These are phyloP conservation scores for Cymbopogon flexuosus DNA, from an alignment of 202 grass and related monocot genomes.

Conservation along the genomic window DNA sequence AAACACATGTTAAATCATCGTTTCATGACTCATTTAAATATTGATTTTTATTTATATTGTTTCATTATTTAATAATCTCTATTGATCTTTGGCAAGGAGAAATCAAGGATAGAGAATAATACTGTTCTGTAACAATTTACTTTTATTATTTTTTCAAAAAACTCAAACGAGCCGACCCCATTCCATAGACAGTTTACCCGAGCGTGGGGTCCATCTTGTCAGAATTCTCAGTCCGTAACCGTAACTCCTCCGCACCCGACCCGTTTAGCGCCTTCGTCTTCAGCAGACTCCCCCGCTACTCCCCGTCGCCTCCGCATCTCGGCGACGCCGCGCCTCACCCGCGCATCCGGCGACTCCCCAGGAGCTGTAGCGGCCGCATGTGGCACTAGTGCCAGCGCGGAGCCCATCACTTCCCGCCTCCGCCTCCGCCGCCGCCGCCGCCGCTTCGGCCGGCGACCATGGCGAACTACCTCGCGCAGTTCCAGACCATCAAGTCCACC, in stretches of 20 bases:
- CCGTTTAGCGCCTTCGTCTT: background rate
- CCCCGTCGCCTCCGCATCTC: background rate
- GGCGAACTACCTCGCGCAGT: conserved; percentile 98
- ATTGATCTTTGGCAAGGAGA: too few species aligned
- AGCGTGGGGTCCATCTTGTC: too few species aligned
- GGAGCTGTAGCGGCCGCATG: background rate
- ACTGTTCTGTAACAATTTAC: too few species aligned
- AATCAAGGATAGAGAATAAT: too few species aligned
- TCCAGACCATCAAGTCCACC: conserved; percentile 96
- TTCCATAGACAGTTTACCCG: too few species aligned
- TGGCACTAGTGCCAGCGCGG: background rate
- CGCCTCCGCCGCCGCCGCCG: background rate
- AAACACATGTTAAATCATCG: too few species aligned
- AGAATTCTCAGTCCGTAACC: too few species aligned
- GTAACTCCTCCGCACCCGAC: background rate
- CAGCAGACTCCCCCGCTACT: background rate
- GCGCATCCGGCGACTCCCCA: background rate
- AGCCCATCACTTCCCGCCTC: background rate
- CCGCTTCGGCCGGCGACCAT: conserved; percentile 32
- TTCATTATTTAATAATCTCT: too few species aligned
- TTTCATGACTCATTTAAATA: too few species aligned
- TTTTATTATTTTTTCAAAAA: too few species aligned
- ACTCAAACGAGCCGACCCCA: too few species aligned
- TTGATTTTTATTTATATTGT: too few species aligned
- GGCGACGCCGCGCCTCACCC: background rate